These are phyloP conservation scores for Saccharomyces hybrid DNA, from an alignment of 1,139 yeast species.

Conservation along the genomic window DNA sequence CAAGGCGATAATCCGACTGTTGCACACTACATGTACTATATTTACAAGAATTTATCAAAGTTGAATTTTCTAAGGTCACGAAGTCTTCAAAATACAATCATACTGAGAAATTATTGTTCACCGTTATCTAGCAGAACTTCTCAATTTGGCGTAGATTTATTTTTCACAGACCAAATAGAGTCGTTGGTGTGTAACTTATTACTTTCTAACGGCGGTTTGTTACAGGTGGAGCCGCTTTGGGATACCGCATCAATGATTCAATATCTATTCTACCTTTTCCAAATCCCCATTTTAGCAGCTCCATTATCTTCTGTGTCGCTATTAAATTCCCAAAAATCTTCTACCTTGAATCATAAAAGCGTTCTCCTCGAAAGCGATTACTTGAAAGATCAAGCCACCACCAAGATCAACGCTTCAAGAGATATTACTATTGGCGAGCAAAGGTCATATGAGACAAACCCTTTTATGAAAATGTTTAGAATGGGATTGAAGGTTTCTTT, in stretches of 20 bases:
- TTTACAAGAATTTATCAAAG: slow-evolving; percentile 15
- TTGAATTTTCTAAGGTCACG: slow-evolving; percentile 15
- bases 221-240: slow-evolving; percentile 27
- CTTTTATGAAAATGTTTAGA: slow-evolving; percentile 52
- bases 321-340: slow-evolving; percentile 5
- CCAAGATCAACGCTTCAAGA: slow-evolving; percentile 9
- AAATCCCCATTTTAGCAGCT: slow-evolving; percentile 24
- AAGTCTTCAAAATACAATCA: slow-evolving; percentile 15
- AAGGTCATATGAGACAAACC: slow-evolving; percentile 36
- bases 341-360: neutral
- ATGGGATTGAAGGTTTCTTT: slow-evolving; percentile 58
- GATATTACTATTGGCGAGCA: slow-evolving; percentile 20
- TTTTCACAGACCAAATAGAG: slow-evolving; percentile 24
- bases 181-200: slow-evolving; percentile 23
- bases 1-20: slow-evolving; percentile 29
- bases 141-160: slow-evolving; percentile 18
- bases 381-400: neutral
- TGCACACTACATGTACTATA: slow-evolving; percentile 28
- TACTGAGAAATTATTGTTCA: slow-evolving; percentile 23
- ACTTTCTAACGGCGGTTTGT: slow-evolving; percentile 25
- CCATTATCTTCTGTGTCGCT: slow-evolving; percentile 27
- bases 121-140: slow-evolving; percentile 22
- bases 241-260: slow-evolving; percentile 18
- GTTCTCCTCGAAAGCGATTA: slow-evolving; percentile 1
- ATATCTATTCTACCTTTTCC: slow-evolving; percentile 25